Base-by-base conservation (phyloP, 2,329 filamentous ascomycete species). In the Mycocentrospora acerina region DNA sequence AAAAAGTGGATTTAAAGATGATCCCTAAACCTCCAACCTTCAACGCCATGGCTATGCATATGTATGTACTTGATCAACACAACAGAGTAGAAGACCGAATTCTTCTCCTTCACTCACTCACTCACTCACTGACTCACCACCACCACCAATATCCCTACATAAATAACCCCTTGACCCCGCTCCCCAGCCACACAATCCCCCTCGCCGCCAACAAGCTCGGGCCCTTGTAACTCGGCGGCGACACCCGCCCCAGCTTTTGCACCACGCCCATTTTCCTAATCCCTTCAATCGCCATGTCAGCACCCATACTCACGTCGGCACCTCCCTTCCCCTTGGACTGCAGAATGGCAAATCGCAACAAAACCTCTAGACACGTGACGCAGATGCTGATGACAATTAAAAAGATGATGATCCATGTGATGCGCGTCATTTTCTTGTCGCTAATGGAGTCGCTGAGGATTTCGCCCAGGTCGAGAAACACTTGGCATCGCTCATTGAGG, bases 361-460 rank as follows among this genome's bases (percentile, higher is more conserved):
- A 81, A 7, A 97, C 91, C 70, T 98, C 93, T 3, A 86, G 84
- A 34, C 88, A 86, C 2, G 93, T 97, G 36, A 98, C 89, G 35
- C 90, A 74, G 59, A 98, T 97, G 62, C 86, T 91, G 52, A 97
- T 74, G 31, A 94, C 69, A 62, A 98, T 98, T 30, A 98, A 79
- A 30, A 95, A 78, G 59, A 98, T 98, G 67, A 97, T 86, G 67
- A 98, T 97, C 91, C 91, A 97, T 1, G 93, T 98, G 64, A 96
- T 95, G 51, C 79, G 78, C 53, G 89, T 95, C 86, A 96, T 97
- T 67, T 95, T 96, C 52, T 88, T 85, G 64, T 97, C 90, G 15
- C 88, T 88, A 37, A 96, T 90, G 2, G 83, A 88, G 69, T 98
- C 91, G 11, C 87, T 90, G 1, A 98, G 75, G 16, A 98, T 96